Base-by-base conservation (phyloP, 495 filamentous ascomycete genomes). In the Talaromyces liani region DNA sequence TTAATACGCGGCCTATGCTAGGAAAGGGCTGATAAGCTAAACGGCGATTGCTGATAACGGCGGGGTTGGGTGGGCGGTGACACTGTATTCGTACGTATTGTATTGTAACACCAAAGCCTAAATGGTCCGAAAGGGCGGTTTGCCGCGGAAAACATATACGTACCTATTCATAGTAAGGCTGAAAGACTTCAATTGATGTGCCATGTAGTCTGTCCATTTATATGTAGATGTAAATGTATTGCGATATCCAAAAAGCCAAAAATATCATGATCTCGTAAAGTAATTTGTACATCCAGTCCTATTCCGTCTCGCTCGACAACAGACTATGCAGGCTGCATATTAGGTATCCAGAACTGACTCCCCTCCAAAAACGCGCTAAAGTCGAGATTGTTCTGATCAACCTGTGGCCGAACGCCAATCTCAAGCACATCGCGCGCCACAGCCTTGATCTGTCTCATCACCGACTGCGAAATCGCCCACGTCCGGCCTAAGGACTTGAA, bases 391-490 rank as follows among this genome's bases (percentile, higher is more conserved):
- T 56, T 60, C 34, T 73, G 71, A 62, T 79, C 78, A 65, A 75
- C 72, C n/a, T 68, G 75, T 18, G 75, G 76, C 29, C 78, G 76
- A 7, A 80, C 65, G 2, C 78, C 78, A 27, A 80, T 61, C 27
- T 78, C 75, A 68, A 80, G 73, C 33, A 80, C 78, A 64, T 80
- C 78, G 16, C 78, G 75, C 6, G 78, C 71, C 16, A 80, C 78
- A 3, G 78, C 78, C 60, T 79, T 80, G 31, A 96, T 90, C 72
- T 94, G 90, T 18, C 80, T 79, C 72, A 91, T 85, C 9, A 91
- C 89, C 8, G 78, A 83, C 34, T 81, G 81, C 5, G 91, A 91
- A 24, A 91, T 87, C 39, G 88, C 85, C 92, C 92, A 97, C 6
- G 91, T 86, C 45, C 80, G 77, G 63, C 82, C 86, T 4, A 95